A percentile compares a stretch with the other conserved stretches of the same genome.
These are phyloP conservation scores for Paramecium octaurelia DNA, from an alignment of 73 alveolate species.

Conservation along the genomic window DNA sequence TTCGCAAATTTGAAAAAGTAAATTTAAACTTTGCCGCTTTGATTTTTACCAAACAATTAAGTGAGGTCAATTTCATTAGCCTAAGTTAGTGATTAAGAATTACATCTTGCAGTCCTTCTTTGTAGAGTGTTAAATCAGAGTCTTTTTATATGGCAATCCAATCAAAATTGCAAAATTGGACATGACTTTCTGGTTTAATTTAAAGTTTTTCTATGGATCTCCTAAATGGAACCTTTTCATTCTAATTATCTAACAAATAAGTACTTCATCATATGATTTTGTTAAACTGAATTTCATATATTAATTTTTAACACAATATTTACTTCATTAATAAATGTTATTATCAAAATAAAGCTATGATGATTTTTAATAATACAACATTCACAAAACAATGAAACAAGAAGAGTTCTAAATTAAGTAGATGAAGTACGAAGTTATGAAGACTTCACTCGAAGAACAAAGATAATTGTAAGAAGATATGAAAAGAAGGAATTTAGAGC, in stretches of 20 bases:
- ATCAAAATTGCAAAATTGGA: background rate
- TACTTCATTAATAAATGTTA: background rate
- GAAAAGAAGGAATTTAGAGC: background rate
- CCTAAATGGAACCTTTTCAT: background rate
- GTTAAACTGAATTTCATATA: background rate
- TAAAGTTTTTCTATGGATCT: background rate
- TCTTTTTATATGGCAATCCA: conserved; percentile 2
- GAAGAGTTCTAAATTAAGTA: background rate
- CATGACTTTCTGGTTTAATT: background rate
- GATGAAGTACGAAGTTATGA: background rate
- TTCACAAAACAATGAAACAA: background rate
- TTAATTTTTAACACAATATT: background rate
- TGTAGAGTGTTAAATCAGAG: background rate
- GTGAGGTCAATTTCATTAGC: background rate
- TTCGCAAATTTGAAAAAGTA: background rate
- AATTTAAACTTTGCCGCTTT: background rate
- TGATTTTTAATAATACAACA: background rate
- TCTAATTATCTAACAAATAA: background rate
- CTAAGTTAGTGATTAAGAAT: background rate
- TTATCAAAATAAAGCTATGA: background rate
- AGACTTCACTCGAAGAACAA: background rate
- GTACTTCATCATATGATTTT: background rate
- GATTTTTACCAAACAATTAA: background rate
- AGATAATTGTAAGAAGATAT: background rate
- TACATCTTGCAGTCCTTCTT: background rate